Evolutionary conservation across 768 basidiomycete species (phyloP).

Genomic region (Boletus barrowsii): DNA sequence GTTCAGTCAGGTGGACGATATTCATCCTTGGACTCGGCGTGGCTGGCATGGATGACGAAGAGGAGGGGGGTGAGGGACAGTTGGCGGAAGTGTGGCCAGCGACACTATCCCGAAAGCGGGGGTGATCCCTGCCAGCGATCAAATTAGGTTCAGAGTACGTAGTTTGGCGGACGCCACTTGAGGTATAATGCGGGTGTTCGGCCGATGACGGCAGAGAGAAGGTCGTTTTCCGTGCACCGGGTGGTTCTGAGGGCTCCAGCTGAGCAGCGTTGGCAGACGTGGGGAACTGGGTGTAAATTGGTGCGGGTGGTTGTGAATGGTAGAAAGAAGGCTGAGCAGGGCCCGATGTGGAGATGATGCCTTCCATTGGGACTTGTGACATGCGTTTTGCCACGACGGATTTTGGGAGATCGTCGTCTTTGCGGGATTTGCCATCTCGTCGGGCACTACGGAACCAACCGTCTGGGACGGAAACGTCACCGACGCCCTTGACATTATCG

Average conservation of each 20-base stretch:
- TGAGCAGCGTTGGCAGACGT: constrained; percentile 29
- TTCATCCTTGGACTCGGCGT: constrained; percentile 33
- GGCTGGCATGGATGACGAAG: constrained; percentile 38
- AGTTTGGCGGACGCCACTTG: constrained; percentile 25
- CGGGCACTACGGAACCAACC: constrained; percentile 80
- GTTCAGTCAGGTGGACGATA: constrained; percentile 24
- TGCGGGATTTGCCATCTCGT: constrained; percentile 50
- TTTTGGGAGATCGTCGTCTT: constrained; percentile 43
- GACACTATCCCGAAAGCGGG: constrained; percentile 20
- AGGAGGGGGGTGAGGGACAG: constrained; percentile 34
- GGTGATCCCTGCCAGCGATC: constrained; percentile 15
- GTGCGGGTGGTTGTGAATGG: constrained; percentile 19
- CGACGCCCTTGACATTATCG: constrained; percentile 64
- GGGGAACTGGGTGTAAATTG: constrained; percentile 32
- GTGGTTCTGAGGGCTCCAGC: constrained; percentile 22
- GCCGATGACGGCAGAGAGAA: constrained; percentile 32
- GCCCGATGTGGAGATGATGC: constrained; percentile 19
- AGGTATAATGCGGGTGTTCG: constrained; percentile 22
- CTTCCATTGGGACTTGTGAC: constrained; percentile 34
- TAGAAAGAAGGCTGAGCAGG: constrained; percentile 21
- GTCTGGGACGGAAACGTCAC: constrained; percentile 65
- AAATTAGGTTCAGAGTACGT: constrained; percentile 34
- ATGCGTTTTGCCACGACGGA: constrained; percentile 43
- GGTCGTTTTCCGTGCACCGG: constrained; percentile 22
- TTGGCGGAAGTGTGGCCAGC: constrained; percentile 23